Conservation (phyloP, 2,329 filamentous ascomycete species). For the Colletotrichum phormii region DNA sequence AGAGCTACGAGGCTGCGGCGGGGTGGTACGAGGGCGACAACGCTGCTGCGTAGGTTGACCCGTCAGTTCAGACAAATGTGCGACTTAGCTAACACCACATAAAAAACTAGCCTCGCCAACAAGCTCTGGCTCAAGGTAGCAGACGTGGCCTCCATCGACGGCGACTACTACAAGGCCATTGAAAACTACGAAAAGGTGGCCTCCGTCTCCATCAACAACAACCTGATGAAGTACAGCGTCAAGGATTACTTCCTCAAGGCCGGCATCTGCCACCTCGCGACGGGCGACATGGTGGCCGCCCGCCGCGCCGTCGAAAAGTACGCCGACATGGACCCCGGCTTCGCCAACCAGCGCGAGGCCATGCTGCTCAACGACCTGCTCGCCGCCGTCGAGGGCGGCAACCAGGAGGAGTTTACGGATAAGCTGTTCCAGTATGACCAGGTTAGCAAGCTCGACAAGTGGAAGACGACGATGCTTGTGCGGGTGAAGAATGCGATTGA, state of each 20-base stretch:
- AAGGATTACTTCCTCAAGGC: conserved; percentile 97
- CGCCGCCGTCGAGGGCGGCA: conserved; percentile 79
- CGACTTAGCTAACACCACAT: conserved; percentile 3
- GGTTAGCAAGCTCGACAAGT: conserved; percentile 93
- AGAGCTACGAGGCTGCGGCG: conserved; percentile 86
- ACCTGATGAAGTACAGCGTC: conserved; percentile 92
- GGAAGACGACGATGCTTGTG: conserved; percentile 91
- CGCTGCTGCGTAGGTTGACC: conserved; percentile 76
- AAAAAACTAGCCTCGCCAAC: conserved; percentile 77
- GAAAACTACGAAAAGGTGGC: conserved; percentile 88
- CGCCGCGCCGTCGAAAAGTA: conserved; percentile 87
- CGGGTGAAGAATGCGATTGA: conserved; percentile 88
- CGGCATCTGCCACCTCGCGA: conserved; percentile 86
- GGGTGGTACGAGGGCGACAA: conserved; percentile 91
- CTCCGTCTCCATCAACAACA: conserved; percentile 82
- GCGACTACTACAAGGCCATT: conserved; percentile 87
- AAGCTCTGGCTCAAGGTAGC: conserved; percentile 94
- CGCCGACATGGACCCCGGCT: conserved; percentile 81
- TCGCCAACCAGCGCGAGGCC: conserved; percentile 82
- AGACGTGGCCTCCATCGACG: conserved; percentile 84
- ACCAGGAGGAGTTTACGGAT: conserved; percentile 86
- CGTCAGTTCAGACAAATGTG: neutral
- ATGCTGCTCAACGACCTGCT: conserved; percentile 83
- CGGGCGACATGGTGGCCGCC: conserved; percentile 79
- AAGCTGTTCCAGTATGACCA: conserved; percentile 92